Evolutionary conservation across 2,329 filamentous ascomycete genomes (phyloP).

Genomic region (Massarina eburnea): DNA sequence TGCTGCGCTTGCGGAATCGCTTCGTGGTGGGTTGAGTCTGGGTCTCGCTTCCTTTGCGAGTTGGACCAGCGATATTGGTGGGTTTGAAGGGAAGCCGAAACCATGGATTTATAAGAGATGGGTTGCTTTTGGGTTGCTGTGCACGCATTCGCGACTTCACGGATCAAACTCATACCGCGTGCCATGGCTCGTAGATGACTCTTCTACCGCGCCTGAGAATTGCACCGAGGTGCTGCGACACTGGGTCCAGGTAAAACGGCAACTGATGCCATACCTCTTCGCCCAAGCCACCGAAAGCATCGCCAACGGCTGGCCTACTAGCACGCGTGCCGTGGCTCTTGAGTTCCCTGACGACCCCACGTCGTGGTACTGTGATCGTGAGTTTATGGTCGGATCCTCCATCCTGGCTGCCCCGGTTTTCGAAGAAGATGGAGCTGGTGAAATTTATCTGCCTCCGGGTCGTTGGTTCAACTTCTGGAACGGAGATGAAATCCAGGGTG

Average conservation of each 20-base stretch:
- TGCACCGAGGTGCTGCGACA: conserved; percentile 58
- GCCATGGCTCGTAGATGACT: conserved; percentile 71
- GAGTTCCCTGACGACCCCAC: conserved; percentile 74
- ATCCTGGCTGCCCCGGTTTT: conserved; percentile 68
- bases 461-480: conserved; percentile 55
- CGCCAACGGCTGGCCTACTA: conserved; percentile 60
- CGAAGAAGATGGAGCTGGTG: conserved; percentile 62
- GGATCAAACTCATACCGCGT: conserved; percentile 71
- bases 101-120: conserved; percentile 75
- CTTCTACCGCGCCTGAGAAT: conserved; percentile 53
- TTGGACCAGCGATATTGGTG: conserved; percentile 72
- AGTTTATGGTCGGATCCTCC: conserved; percentile 71
- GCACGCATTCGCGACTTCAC: conserved; percentile 70
- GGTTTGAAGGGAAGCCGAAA: conserved; percentile 68
- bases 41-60: conserved; percentile 67
- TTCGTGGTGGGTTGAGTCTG: conserved; percentile 66
- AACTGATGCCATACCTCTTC: conserved; percentile 61
- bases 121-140: conserved; percentile 74
- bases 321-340: conserved; percentile 64
- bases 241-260: conserved; percentile 57
- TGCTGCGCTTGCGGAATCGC: conserved; percentile 71
- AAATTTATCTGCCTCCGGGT: conserved; percentile 65
- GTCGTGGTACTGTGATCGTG: conserved; percentile 66
- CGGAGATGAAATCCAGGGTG: conserved; percentile 44
- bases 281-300: conserved; percentile 54